Percentiles rank a stretch among this genome's conserved stretches.
phyloP scores from a whole-genome alignment of 768 basidiomycete genomes.

The Tylopilus vinaceipallidus region DNA sequence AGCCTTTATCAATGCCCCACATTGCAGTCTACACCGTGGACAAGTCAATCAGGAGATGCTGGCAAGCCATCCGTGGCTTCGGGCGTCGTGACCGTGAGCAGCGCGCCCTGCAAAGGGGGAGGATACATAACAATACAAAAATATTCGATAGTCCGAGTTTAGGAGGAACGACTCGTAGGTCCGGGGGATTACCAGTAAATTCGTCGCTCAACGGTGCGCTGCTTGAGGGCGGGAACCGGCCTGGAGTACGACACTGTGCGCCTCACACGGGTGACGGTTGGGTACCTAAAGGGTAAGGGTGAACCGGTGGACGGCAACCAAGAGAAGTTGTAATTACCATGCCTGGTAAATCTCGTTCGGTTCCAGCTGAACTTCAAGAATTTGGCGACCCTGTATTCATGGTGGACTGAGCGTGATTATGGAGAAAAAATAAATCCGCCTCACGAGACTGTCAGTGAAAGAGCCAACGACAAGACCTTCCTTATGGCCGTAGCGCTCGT shows the following conservation, averaged over 20 bases:
- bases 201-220: conserved; percentile 67
- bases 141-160: conserved; percentile 19
- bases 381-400: conserved; percentile 65
- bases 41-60: conserved; percentile 10
- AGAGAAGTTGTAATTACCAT: conserved; percentile 40
- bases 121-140: conserved; percentile 36
- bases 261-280: conserved; percentile 74
- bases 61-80: conserved; percentile 40
- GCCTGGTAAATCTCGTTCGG: conserved; percentile 64
- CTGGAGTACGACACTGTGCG: conserved; percentile 66
- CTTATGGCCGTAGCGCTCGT: conserved; percentile 57
- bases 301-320: background rate
- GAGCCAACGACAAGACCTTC: conserved; percentile 83
- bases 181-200: conserved; percentile 62
- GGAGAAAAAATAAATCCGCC: conserved; percentile 24
- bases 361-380: conserved; percentile 81
- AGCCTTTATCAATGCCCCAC: conserved; percentile 14
- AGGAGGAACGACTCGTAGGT: background rate
- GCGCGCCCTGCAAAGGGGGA: background rate
- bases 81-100: conserved; percentile 41
- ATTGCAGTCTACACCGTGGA: conserved; percentile 17
- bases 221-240: conserved; percentile 41
- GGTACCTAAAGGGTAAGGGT: conserved; percentile 50
- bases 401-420: background rate
- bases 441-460: conserved; percentile 65